A percentile compares a stretch with the other conserved stretches of the same genome.
These are phyloP conservation scores for Alloascoidea hylecoeti DNA, from an alignment of 805 yeast species.

Conservation along the genomic window DNA sequence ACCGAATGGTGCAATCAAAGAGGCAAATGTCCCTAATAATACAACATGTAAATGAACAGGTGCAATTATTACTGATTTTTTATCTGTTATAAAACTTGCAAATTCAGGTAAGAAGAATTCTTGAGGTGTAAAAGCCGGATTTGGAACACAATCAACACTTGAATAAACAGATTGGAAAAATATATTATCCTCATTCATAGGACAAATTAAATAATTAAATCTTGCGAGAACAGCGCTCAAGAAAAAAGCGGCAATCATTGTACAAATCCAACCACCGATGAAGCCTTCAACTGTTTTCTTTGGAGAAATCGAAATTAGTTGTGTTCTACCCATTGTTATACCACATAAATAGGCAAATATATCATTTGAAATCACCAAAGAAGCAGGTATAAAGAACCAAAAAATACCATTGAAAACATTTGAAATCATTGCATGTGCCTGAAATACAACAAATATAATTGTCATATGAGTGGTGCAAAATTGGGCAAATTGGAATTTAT, in stretches of 20 bases:
- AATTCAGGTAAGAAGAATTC: conserved; percentile 62
- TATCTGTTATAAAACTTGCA: conserved; percentile 32
- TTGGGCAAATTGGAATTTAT: conserved; percentile 88
- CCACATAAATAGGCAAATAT: conserved; percentile 96
- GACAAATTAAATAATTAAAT: conserved; percentile 75
- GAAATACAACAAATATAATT: conserved; percentile 76
- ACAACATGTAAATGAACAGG: conserved; percentile 89
- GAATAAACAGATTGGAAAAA: conserved; percentile 47
- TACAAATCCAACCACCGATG: conserved; percentile 94
- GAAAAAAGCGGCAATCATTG: conserved; percentile 58
- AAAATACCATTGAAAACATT: conserved; percentile 83
- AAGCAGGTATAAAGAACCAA: conserved; percentile 90
- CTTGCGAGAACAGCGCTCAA: conserved; percentile 51
- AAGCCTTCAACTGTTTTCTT: conserved; percentile 97
- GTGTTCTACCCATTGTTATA: conserved; percentile 89
- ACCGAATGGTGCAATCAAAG: conserved; percentile 95
- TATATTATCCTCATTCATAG: conserved; percentile 46
- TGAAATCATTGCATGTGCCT: conserved; percentile 83
- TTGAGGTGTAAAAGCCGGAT: conserved; percentile 82
- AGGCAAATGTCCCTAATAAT: conserved; percentile 84
- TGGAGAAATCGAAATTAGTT: conserved; percentile 85
- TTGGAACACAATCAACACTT: conserved; percentile 60
- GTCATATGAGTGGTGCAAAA: conserved; percentile 93
- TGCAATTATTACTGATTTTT: conserved; percentile 44
- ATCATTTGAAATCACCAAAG: conserved; percentile 86